A percentile compares a stretch with the other conserved stretches of the same genome.
Evolutionary conservation across 202 grass and related monocot species (phyloP).

Genomic region (Tripidium arundinaceum): DNA sequence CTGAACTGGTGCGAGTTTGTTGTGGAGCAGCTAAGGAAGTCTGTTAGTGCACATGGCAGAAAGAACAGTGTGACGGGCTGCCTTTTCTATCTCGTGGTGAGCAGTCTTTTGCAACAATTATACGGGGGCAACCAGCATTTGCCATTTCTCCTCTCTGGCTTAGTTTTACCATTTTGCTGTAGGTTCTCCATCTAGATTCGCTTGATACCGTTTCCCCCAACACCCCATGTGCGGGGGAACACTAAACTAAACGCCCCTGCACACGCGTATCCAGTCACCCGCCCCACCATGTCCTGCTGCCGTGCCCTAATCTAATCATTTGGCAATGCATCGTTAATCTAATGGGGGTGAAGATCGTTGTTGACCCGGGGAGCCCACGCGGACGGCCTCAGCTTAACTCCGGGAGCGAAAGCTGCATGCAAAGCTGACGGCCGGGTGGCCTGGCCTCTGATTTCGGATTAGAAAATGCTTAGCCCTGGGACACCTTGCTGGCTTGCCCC

Average conservation of each 20-base stretch:
- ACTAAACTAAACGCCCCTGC: constrained; percentile 15
- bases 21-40: too few relatives aligned
- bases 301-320: constrained; percentile 8
- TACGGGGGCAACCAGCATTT: too few relatives aligned
- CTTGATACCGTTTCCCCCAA: too few relatives aligned
- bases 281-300: neutral
- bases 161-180: too few relatives aligned
- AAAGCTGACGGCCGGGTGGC: neutral
- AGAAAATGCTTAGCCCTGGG: constrained; percentile 12
- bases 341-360: neutral
- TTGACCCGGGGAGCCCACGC: constrained; percentile 26
- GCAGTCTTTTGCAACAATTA: too few relatives aligned
- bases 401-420: constrained; percentile 3
- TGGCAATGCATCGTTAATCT: neutral
- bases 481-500: too few relatives aligned
- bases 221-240: constrained; percentile 32
- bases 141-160: too few relatives aligned
- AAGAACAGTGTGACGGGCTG: too few relatives aligned
- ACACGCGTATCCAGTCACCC: constrained; percentile 23
- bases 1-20: too few relatives aligned
- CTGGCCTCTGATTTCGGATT: neutral
- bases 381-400: constrained; percentile 13
- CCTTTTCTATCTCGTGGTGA: too few relatives aligned
- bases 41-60: too few relatives aligned
- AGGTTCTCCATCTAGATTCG: too few relatives aligned